Evolutionary conservation across 495 filamentous ascomycete species (phyloP), one percentile per base, ranked within the genome.

Genomic region (Neurospora intermedia): DNA sequence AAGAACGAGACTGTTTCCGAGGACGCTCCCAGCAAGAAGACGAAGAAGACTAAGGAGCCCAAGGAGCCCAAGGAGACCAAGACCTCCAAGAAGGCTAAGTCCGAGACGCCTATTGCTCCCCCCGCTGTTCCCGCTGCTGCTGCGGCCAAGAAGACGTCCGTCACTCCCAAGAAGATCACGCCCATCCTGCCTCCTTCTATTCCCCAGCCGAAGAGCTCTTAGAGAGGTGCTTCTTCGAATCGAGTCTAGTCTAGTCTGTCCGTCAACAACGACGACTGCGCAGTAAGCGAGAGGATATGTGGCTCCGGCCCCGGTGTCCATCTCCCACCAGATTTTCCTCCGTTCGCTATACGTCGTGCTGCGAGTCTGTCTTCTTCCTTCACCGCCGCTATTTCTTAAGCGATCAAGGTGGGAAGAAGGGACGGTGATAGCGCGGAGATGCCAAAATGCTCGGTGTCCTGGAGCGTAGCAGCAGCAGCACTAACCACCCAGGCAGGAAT

Each of bases 1-100:
- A 83, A 85, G 71, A 78, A 78, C 7, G 81, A 77, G 13, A 76
- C 78, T 0, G 82, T 82, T 2, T 69, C 76, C n/a, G 84, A 87
- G 7, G 79, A 82, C 7, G 79, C 74, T 31, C 76, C 80, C 0
- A 75, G 77, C 40, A 73, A 73, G 31, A 71, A 76, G 41, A 73
- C 54, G 0, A 62, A 62, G 54, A 62, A 62, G 54, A 59, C 27
- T 10, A 62, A 62, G 54, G 23, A 62, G 2, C 11, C 54, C 23
- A 73, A 35, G 39, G 59, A 15, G 48, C n/a, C 10, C 41, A 76
- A 6, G 73, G 72, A 1, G 39, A 43, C 71, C 66, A 80, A 78
- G 74, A 78, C 80, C 71, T 23, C 77, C 20, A 82, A 79, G 72
- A 82, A 81, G 78, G 75, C 76, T 46, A 69, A 76, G 46, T 31